Base-by-base conservation (phyloP, 768 basidiomycete species). In the Tricholoma furcatifolium region DNA sequence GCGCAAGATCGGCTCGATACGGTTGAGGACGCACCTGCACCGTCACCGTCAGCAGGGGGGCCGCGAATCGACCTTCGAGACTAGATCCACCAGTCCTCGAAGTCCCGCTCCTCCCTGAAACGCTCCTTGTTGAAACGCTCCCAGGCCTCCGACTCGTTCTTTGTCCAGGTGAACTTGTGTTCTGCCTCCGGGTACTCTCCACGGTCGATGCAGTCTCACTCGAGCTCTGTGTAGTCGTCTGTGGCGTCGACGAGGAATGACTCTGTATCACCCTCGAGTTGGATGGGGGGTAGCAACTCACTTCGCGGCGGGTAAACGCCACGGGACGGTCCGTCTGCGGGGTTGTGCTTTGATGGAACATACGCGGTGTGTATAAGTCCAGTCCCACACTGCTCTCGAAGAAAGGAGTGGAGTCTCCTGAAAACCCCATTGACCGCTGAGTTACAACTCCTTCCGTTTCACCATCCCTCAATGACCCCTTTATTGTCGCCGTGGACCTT, bases 381-480 rank as follows among this genome's bases (percentile, higher is more conserved):
- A 0, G 38, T 14, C 6, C 15, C 2, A 3, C 43, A 34, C 23
- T 53, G 41, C 18, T 43, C 38, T 12, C 10, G 15, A 2, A 48
- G 32, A 50, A 59, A 6, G 15, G 43, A n/a, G 43, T 69, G 66
- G 27, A 74, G 53, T 11, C 56, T 43, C 15, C 54, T 51, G 59
- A 74, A 74, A 6, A 67, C 50, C 0, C 4, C 3, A 34, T 75
- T 77, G 39, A 56, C 57, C 1, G 44, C 47, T 0, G 2, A 15
- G 55, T 73, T 74, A 0, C 56, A 12, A 48, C 72, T 73, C 0
- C 62, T 35, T 0, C 68, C 65, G 0, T 65, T 70, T 48, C 53
- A 55, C 71, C 72, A 76, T 0, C 66, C 73, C 8, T 72, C 63
- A 7, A 77, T 63, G 4, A 75, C 66, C 0, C 73, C 75, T 9